Base-by-base conservation (phyloP, 2,329 filamentous ascomycete genomes). In the Pseudogymnoascus sp. region DNA sequence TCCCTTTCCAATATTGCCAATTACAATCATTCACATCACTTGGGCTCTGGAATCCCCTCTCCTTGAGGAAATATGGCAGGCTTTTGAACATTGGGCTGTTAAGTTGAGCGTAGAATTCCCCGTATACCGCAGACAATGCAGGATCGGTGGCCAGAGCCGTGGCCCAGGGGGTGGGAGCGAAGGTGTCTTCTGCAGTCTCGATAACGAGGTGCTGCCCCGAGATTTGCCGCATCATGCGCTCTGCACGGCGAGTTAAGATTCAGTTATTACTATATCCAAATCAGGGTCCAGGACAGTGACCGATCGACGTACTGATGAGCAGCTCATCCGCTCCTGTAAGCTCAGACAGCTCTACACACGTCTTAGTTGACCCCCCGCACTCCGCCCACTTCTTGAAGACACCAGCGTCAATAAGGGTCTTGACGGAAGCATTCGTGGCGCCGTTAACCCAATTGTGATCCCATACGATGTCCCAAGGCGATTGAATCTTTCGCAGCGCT, bases 401-500 rank as follows among this genome's bases (percentile, higher is more conserved):
- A 17, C 74, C 75, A 13, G 71, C 72, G 64, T 77, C 74, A 57
- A 77, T 76, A 28, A 77, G 69, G 1, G 74, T 75, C 63, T 76
- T 77, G 64, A 72, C 67, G n/a, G 71, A 71, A 2, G 71, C 72
- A 44, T 72, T 71, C n/a, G 73, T 76, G 0, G 70, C 69, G 1
- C 65, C 65, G 33, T 71, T 74, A 5, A 73, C 71, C 72, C 76
- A 75, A 31, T 69, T 71, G 26, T 77, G 75, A 17, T 76, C 73
- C 73, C 75, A 77, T 2, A 73, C 73, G 8, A 74, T 72, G 60
- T 77, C 75, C 74, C 75, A 78, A 0, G 75, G 76, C 23, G 71
- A 73, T 64, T 76, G 74, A 1, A 75, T 69, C 47, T 65, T 71
- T n/a, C 71, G 64, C 0, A 75, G 66, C 1, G 73, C 68, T n/a